Evolutionary conservation across 257 asterid species (phyloP).

Genomic region (Solanum commersonii): DNA sequence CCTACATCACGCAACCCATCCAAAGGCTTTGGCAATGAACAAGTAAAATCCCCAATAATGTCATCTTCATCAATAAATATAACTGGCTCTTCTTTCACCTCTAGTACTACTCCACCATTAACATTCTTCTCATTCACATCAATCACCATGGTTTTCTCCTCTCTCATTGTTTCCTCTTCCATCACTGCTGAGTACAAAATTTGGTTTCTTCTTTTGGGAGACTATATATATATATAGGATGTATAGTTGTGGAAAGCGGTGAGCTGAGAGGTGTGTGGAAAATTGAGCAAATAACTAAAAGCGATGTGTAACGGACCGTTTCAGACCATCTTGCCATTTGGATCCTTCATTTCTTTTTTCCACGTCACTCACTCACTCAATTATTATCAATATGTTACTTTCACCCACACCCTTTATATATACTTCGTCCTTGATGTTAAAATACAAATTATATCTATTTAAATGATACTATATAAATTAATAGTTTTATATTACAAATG

Average conservation of each 20-base stretch:
- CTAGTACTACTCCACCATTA: neutral
- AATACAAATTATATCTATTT: no score
- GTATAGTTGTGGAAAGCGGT: neutral
- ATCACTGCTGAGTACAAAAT: neutral
- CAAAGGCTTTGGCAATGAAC: conserved; percentile 22
- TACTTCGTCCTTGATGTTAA: no score
- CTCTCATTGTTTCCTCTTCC: neutral
- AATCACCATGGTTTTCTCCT: neutral
- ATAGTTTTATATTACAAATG: no score
- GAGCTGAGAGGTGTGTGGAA: conserved; percentile 7
- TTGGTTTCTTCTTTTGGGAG: neutral
- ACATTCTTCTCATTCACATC: neutral
- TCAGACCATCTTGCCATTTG: conserved; percentile 19
- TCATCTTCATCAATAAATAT: conserved; percentile 28
- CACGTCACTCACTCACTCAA: conserved; percentile 13
- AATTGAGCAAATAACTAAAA: conserved; percentile 7
- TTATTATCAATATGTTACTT: neutral
- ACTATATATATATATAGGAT: neutral
- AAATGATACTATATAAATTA: no score
- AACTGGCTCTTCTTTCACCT: conserved; percentile 57
- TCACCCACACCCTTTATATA: conserved; percentile 7
- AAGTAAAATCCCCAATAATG: neutral
- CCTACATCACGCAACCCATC: conserved; percentile 57
- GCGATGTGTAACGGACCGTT: conserved; percentile 10
- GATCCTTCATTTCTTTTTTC: neutral